Percentiles rank a stretch among this genome's conserved stretches.
These are phyloP conservation scores for Schizopora paradoxa DNA, from an alignment of 1,284 basidiomycete species.

Conservation along the genomic window DNA sequence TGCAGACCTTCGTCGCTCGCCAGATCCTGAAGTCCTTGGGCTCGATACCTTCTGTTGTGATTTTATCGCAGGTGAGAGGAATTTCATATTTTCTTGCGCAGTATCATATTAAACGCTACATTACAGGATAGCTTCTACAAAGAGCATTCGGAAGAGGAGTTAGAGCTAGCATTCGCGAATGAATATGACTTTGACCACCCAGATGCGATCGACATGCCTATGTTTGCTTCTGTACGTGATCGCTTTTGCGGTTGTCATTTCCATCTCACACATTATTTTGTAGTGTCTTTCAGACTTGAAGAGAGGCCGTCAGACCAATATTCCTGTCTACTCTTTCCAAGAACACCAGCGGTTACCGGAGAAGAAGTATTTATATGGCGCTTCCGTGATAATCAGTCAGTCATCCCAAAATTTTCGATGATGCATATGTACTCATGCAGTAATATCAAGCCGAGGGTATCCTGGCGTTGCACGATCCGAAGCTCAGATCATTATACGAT, in stretches of 20 bases:
- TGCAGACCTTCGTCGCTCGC: conserved; percentile 85
- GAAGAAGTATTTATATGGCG: conserved; percentile 91
- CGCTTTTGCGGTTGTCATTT: not conserved
- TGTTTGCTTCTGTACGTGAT: conserved; percentile 69
- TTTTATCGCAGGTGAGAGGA: conserved; percentile 68
- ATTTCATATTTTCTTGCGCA: not conserved
- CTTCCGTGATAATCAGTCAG: conserved; percentile 86
- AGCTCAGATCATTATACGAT: conserved; percentile 80
- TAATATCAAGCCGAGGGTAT: conserved; percentile 78
- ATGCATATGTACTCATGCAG: conserved; percentile 3
- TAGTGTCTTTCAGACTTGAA: conserved; percentile 86
- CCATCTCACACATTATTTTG: conserved; percentile 6
- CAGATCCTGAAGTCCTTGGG: conserved; percentile 80
- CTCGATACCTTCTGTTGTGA: conserved; percentile 83
- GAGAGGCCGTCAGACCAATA: conserved; percentile 73
- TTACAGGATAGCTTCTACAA: conserved; percentile 92
- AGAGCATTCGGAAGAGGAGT: conserved; percentile 71
- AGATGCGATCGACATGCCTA: conserved; percentile 85
- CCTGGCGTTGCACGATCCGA: conserved; percentile 81
- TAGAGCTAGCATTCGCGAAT: conserved; percentile 78
- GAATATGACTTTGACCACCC: conserved; percentile 93
- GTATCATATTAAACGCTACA: not conserved
- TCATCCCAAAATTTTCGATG: conserved; percentile 11
- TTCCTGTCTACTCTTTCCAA: conserved; percentile 92
- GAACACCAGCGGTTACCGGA: conserved; percentile 86